phyloP scores from a whole-genome alignment of 1,284 basidiomycete species.

The Nidula niveotomentosa region DNA sequence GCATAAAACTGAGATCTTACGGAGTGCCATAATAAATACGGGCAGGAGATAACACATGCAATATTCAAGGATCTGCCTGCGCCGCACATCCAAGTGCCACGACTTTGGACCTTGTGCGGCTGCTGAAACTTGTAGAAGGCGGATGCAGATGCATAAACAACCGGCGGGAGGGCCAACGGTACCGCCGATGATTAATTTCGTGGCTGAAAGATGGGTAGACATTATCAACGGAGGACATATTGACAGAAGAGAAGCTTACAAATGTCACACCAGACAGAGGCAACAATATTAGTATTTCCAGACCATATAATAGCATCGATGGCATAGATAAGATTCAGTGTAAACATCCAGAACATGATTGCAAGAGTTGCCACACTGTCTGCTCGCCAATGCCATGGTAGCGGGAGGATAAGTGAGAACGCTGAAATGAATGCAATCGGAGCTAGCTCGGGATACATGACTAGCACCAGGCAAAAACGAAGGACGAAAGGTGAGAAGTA shows the following conservation, averaged over 20 bases:
- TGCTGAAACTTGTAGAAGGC: slow-evolving; percentile 40
- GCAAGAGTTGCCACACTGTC: slow-evolving; percentile 44
- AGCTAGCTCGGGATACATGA: slow-evolving; percentile 20
- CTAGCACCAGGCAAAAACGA: background rate
- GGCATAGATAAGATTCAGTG: slow-evolving; percentile 29
- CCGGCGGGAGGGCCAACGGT: slow-evolving; percentile 53
- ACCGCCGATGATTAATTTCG: slow-evolving; percentile 33
- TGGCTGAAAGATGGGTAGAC: slow-evolving; percentile 19
- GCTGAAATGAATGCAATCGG: slow-evolving; percentile 32
- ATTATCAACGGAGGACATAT: slow-evolving; percentile 24
- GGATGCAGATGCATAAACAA: slow-evolving; percentile 52
- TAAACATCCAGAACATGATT: slow-evolving; percentile 33
- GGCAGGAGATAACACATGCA: slow-evolving; percentile 42
- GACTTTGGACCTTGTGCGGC: slow-evolving; percentile 42
- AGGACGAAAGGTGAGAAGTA: too few relatives aligned
- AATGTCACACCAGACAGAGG: slow-evolving; percentile 51
- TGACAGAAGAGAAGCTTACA: slow-evolving; percentile 24
- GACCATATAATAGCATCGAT: slow-evolving; percentile 46
- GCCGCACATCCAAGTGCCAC: background rate
- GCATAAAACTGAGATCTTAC: slow-evolving; percentile 30
- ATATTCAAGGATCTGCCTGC: background rate
- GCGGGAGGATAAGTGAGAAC: slow-evolving; percentile 32
- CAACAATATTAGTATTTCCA: slow-evolving; percentile 28
- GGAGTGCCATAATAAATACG: slow-evolving; percentile 45
- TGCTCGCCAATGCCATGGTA: slow-evolving; percentile 45